Evolutionary conservation across 2,329 filamentous ascomycete genomes (phyloP), one percentile per base, ranked within the genome.

Genomic region (Phialophora tarda): DNA sequence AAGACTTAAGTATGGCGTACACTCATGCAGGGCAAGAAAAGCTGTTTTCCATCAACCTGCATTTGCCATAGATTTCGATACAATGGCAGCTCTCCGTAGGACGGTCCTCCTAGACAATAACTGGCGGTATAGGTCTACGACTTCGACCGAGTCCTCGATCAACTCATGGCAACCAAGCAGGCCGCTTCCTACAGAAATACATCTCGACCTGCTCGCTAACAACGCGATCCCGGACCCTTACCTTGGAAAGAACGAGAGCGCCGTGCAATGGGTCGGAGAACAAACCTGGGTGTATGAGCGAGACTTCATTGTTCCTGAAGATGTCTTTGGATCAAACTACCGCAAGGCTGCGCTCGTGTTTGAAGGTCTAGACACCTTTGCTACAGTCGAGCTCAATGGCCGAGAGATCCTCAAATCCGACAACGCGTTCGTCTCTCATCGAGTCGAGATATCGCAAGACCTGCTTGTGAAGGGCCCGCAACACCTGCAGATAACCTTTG

Each of bases 341-440:
- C 75, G 77, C 57, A 38, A 21, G 83, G 84, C 85, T 0, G 82
- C 89, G 0, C 77, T 94, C 34, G 88, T 85, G 0, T 93, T 94
- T 74, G 89, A 92, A 65, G 91, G 91, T 0, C 82, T 95, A 54
- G 91, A 94, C 75, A 94, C 91, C 0, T 92, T 90, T 77, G 90
- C 91, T 1, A 89, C 84, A 0, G 90, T 93, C 26, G 79, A 82
- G 44, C 80, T 95, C 23, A 91, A 94, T 72, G 89, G 87, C 24
- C 78, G 83, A 7, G 81, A 82, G 2, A 87, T 94, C 38, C 81
- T 93, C 4, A 84, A 89, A 75, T 86, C 86, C 12, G 87, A 91
- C 62, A 93, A 92, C 77, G 93, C 94, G 91, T 94, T 94, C 73
- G 80, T 89, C 3, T 86, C 88, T 0, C 84, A 92, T 71, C 83